Base-by-base conservation (phyloP, 768 basidiomycete species). In the Mycena chlorophos region DNA sequence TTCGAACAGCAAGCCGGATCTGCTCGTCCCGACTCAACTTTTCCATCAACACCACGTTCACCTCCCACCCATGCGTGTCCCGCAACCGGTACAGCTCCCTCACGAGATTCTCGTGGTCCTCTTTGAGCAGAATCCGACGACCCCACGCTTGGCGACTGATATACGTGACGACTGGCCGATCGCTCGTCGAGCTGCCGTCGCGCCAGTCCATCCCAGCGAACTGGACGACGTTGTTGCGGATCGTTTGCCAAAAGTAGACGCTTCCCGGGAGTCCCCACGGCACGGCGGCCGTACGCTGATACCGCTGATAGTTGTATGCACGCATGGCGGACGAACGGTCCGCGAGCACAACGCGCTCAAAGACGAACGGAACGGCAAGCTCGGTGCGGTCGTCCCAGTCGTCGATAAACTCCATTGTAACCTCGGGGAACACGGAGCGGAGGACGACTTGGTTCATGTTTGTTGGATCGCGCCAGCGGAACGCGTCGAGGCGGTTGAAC, bases 401-500 rank as follows among this genome's bases (percentile, higher is more conserved):
- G 59, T 85, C 80, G 42, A 78, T 73, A 71, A 88, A 95, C 70
- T 95, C 93, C 74, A 89, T 83, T 1, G 83, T 81, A 52, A 85
- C 75, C 1, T 87, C 88, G 2, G 94, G 94, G 69, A 96, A 93
- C 52, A 85, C 80, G 23, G 85, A 81, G 42, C 88, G 86, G 29
- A 92, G 75, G 46, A 94, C 83, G 78, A 83, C 91, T 73, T 94
- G 84, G 69, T 96, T 96, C 93, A 97, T 93, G 30, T 78, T 73
- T 5, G 94, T 85, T 58, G 94, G 94, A 70, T 97, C 94, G 22
- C 91, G 84, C 94, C 94, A 97, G 61, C 91, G 86, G 46, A 77
- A 80, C 14, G 84, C 83, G 60, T 88, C 85, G 6, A 88, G 69
- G 57, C 87, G 86, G 38, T 84, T 77, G 71, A 97, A 94, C 62